Base-by-base conservation (phyloP, 768 basidiomycete species). In the Termitomyces bulborhizus region DNA sequence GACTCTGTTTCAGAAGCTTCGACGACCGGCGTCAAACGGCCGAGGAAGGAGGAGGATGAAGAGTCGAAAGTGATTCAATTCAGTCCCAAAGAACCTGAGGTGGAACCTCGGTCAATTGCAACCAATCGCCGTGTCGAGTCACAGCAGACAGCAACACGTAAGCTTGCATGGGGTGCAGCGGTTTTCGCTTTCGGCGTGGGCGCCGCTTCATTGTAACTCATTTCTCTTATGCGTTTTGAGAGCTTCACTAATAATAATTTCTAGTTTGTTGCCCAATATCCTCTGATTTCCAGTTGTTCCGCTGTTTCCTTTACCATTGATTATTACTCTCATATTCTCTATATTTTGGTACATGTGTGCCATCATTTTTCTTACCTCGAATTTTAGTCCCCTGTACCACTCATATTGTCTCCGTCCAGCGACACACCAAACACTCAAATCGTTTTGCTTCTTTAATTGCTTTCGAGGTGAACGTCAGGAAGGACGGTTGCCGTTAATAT, bases 131-230 rank as follows among this genome's bases (percentile, higher is more conserved):
- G 91, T 45, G 75, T 85, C 49, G 70, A 76, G 31, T 67, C 81
- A 46, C 65, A 85, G 59, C 79, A 85, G 60, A 84, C 91, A 11
- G 79, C 82, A 64, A 80, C 82, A 62, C 89, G 87, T 70, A 84
- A 85, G 36, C 75, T 86, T 52, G 89, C 86, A 2, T 94, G 91
- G 91, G 92, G 92, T 37, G 75, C 88, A 18, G 77, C 88, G 37
- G 87, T 88, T 18, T 95, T 96, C 69, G 90, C 88, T 37, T 74
- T 92, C 48, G 91, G 91, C 29, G 73, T 89, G 68, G 81, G 88
- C 48, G 91, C 90, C 58, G 79, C 47, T 41, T 46, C 53, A 39
- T 41, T 88, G 90, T 93, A 63, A 72, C 87, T 83, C 29, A 51
- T 53, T 46, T 50, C 37, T 37, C 5, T 56, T 32, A 6, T 13